Evolutionary conservation across 1,284 basidiomycete genomes (phyloP), one percentile per base, ranked within the genome.

Genomic region (Ganoderma meredithae): DNA sequence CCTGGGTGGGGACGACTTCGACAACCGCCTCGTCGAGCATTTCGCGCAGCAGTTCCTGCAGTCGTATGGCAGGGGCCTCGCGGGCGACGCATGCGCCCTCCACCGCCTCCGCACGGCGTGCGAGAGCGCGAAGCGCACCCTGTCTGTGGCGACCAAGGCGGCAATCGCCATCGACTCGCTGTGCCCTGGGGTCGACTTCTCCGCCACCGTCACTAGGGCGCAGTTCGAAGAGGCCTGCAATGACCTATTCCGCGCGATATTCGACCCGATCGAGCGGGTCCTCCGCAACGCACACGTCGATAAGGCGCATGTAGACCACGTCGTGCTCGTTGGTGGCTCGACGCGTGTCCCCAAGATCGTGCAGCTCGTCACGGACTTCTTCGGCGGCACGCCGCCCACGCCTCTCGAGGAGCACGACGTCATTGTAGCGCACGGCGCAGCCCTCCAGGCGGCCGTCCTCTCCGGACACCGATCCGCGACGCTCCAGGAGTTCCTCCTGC

Each of bases 381-480:
- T 99, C 91, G 95, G 95, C 81, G 96, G 97, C 81, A 95, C 96
- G 86, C 94, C 96, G 86, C 95, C 93, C 78, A 95, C 95, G 87
- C 93, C 89, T 81, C 99, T 99, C 89, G n/a, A n/a, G n/a, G 99
- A 99, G 92, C 98, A 97, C 71, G 97, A 99, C 78, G 97, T 99
- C 86, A 98, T 98, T 70, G 97, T 99, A 74, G 97, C 98, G 47
- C 98, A 98, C 84, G 98, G 98, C 87, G 98, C 97, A 74, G 97
- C 98, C 73, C 97, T 99, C 77, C 98, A 99, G 86, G 97, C 96
- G 70, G 97, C 96, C 78, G 98, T 99, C 77, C 92, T 99, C 70
- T 95, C 96, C 41, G 97, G 98, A 80, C 96, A 98, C 82, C 98
- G 95, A 43, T 98, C 96, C 1, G 97, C 99, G 88, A 98, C 96